Conservation (phyloP, 768 basidiomycete species). For the Mycena sanguinolenta region DNA sequence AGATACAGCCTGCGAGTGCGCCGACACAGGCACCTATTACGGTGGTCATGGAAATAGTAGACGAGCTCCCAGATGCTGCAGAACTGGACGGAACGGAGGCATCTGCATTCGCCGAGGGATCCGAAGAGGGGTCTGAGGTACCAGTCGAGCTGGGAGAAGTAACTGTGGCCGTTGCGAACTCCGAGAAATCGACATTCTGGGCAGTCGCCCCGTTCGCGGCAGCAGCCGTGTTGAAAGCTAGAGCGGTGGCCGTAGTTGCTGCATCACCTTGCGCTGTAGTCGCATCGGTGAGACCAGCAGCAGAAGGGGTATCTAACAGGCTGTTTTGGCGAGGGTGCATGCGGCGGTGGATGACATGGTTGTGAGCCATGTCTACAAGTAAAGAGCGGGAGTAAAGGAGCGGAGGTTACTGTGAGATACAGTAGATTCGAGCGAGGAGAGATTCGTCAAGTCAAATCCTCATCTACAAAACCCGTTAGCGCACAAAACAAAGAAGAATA, state of each 20-base stretch:
- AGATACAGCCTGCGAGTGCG: constrained; percentile 66
- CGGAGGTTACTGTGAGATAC: constrained; percentile 13
- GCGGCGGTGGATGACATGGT: constrained; percentile 10
- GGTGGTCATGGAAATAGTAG: constrained; percentile 60
- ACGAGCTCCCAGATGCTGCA: constrained; percentile 38
- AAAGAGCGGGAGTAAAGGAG: constrained; percentile 35
- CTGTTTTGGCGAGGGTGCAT: constrained; percentile 23
- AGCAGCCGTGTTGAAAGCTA: constrained; percentile 40
- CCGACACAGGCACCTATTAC: constrained; percentile 77
- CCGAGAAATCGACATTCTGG: constrained; percentile 31
- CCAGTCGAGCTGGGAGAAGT: constrained; percentile 17
- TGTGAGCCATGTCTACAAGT: constrained; percentile 24
- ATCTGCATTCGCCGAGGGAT: neutral
- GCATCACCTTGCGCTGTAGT: constrained; percentile 17
- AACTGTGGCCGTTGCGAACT: constrained; percentile 25
- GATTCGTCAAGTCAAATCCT: constrained; percentile 18
- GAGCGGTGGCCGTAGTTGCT: constrained; percentile 11
- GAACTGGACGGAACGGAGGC: constrained; percentile 4
- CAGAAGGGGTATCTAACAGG: constrained; percentile 33
- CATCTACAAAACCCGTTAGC: constrained; percentile 13
- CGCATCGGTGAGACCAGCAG: constrained; percentile 33
- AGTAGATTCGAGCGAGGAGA: neutral
- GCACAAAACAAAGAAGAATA: neutral
- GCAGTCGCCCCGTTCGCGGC: constrained; percentile 35
- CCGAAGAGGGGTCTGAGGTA: constrained; percentile 20